Evolutionary conservation across 2,329 filamentous ascomycete genomes (phyloP).

Genomic region (Pseudogymnoascus sp.): DNA sequence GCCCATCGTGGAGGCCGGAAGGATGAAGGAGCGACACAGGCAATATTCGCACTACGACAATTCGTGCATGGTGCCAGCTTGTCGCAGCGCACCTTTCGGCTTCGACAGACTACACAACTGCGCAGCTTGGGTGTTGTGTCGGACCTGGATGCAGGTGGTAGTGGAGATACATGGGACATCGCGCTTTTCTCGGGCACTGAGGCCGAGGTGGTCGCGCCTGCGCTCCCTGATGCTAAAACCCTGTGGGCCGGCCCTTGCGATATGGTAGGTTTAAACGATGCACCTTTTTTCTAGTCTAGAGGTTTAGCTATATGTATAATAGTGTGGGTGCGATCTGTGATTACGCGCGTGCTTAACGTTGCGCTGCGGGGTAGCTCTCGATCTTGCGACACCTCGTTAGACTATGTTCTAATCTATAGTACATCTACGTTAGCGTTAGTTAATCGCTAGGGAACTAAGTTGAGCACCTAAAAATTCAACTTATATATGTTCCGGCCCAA

Average conservation of each 20-base stretch:
- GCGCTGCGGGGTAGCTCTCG: not conserved
- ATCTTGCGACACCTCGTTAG: not conserved
- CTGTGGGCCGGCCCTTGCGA: not conserved
- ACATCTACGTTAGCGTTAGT: no score
- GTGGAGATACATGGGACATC: constrained; percentile 4
- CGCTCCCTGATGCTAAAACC: not conserved
- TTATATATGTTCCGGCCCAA: no score
- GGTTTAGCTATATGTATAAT: not conserved
- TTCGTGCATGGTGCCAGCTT: constrained; percentile 49
- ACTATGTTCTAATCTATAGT: not conserved
- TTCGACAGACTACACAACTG: constrained; percentile 44
- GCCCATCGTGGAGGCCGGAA: constrained; percentile 47
- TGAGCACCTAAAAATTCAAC: no score
- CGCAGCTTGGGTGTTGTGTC: constrained; percentile 29
- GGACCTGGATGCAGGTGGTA: constrained; percentile 11
- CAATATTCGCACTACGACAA: constrained; percentile 44
- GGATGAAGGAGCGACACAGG: constrained; percentile 41
- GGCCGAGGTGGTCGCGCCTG: not conserved
- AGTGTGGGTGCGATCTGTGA: not conserved
- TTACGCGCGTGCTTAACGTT: not conserved
- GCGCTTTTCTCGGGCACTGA: constrained; percentile 21
- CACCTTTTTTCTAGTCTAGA: not conserved
- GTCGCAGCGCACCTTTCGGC: constrained; percentile 50
- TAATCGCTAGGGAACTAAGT: no score
- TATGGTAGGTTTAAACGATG: not conserved